phyloP scores from a whole-genome alignment of 1,284 basidiomycete species.

The Irpex rosettiformis region DNA sequence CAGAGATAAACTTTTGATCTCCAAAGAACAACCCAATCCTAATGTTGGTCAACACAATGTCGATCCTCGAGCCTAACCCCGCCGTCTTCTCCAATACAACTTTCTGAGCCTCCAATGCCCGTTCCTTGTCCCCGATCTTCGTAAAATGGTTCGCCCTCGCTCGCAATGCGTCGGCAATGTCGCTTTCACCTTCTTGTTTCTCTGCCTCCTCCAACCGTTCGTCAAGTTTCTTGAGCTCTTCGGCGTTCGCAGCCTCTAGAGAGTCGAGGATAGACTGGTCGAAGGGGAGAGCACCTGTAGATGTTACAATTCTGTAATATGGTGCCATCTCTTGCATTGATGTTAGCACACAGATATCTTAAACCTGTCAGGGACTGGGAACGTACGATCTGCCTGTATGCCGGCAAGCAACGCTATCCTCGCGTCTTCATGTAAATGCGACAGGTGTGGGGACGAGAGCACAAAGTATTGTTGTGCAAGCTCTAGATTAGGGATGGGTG shows the following conservation, averaged over 20 bases:
- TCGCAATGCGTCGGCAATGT: slow-evolving; percentile 85
- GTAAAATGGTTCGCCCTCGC: slow-evolving; percentile 88
- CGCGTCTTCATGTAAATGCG: slow-evolving; percentile 65
- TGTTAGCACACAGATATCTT: background rate
- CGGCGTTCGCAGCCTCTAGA: slow-evolving; percentile 76
- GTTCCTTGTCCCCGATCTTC: slow-evolving; percentile 89
- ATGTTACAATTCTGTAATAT: slow-evolving; percentile 62
- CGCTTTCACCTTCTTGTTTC: slow-evolving; percentile 91
- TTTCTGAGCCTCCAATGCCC: slow-evolving; percentile 77
- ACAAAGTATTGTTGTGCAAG: slow-evolving; percentile 79
- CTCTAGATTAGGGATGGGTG: slow-evolving; percentile 83
- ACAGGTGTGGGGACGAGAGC: slow-evolving; percentile 59
- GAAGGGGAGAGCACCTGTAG: slow-evolving; percentile 41
- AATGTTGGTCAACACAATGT: slow-evolving; percentile 86
- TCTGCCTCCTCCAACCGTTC: slow-evolving; percentile 82
- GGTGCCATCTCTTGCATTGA: slow-evolving; percentile 72
- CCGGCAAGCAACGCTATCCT: slow-evolving; percentile 67
- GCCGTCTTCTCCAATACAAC: slow-evolving; percentile 90
- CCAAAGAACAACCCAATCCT: slow-evolving; percentile 92
- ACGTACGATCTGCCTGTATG: slow-evolving; percentile 83
- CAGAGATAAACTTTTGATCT: slow-evolving; percentile 73
- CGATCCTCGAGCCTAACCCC: slow-evolving; percentile 90
- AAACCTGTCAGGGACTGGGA: background rate
- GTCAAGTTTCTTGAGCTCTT: slow-evolving; percentile 76
- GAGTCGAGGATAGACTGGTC: slow-evolving; percentile 61